phyloP scores from a whole-genome alignment of 1,139 yeast species.

The Debaryomycetaceae sp. region DNA sequence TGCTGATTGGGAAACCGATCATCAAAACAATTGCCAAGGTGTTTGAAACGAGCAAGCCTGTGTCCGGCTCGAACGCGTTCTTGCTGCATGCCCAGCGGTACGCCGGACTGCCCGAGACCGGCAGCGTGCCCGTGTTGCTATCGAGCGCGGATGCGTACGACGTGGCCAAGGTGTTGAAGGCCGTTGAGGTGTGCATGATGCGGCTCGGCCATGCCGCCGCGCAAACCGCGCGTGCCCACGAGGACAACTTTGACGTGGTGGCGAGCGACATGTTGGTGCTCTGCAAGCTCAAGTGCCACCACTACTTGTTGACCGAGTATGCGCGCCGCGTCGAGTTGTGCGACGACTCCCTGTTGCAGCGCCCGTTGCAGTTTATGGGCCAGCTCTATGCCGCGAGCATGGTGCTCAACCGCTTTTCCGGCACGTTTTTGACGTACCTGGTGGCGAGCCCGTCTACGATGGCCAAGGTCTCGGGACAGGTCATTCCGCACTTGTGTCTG shows the following conservation, averaged over 20 bases:
- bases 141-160: constrained; percentile 20
- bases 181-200: constrained; percentile 33
- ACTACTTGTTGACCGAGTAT: constrained; percentile 40
- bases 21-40: constrained; percentile 25
- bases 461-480: constrained; percentile 33
- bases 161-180: constrained; percentile 22
- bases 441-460: constrained; percentile 40
- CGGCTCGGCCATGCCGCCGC: constrained; percentile 38
- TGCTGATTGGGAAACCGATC: constrained; percentile 37
- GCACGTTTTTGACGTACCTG: constrained; percentile 60
- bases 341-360: constrained; percentile 12
- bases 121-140: constrained; percentile 17
- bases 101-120: constrained; percentile 6
- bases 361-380: constrained; percentile 21
- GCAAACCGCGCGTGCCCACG: constrained; percentile 28
- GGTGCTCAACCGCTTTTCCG: constrained; percentile 62
- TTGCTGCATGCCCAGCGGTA: constrained; percentile 25
- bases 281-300: constrained; percentile 55
- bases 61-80: constrained; percentile 28
- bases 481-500: constrained; percentile 32
- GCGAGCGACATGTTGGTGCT: constrained; percentile 50
- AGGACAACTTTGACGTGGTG: constrained; percentile 43
- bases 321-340: constrained; percentile 18
- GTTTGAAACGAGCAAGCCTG: constrained; percentile 21
- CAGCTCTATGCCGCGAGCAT: constrained; percentile 57